Percentiles rank a stretch among this genome's conserved stretches.
These are phyloP conservation scores for Ogataea kodamae DNA, from an alignment of 805 yeast species.

Conservation along the genomic window DNA sequence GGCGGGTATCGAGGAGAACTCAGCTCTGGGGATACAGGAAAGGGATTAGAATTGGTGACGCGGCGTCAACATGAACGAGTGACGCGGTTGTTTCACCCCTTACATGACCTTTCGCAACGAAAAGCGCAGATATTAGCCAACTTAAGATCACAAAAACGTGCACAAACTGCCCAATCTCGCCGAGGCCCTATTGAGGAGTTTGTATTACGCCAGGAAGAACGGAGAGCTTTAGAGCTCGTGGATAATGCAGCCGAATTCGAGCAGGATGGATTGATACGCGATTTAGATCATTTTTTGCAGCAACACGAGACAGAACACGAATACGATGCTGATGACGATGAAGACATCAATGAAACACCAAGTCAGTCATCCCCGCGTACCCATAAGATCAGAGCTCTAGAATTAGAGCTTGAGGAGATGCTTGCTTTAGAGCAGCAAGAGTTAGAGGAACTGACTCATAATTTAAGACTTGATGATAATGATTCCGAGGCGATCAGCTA, in stretches of 20 bases:
- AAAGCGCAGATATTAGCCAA: slow-evolving; percentile 6
- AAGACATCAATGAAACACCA: slow-evolving; percentile 27
- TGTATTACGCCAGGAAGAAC: slow-evolving; percentile 25
- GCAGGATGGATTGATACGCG: slow-evolving; percentile 12
- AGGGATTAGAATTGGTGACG: slow-evolving; percentile 1
- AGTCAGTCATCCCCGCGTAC: not conserved
- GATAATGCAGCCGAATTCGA: slow-evolving; percentile 22
- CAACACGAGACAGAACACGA: slow-evolving; percentile 12
- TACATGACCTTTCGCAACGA: slow-evolving; percentile 9
- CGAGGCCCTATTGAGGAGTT: slow-evolving; percentile 31
- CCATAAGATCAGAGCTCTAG: slow-evolving; percentile 7
- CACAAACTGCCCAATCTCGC: slow-evolving; percentile 8
- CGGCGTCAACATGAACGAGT: slow-evolving; percentile 14
- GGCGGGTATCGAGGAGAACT: no score
- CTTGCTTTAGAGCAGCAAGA: slow-evolving; percentile 26
- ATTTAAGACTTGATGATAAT: slow-evolving; percentile 18
- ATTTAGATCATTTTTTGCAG: slow-evolving; percentile 18
- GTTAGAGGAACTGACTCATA: slow-evolving; percentile 30
- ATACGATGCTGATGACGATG: slow-evolving; percentile 24
- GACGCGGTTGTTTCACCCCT: slow-evolving; percentile 22
- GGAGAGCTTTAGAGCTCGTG: slow-evolving; percentile 4
- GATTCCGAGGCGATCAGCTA: no score
- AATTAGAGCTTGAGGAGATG: slow-evolving; percentile 30
- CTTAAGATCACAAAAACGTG: slow-evolving; percentile 15
- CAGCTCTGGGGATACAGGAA: no score